Evolutionary conservation across 169 alveolate genomes (phyloP).

Genomic region (Plasmodium sp.): DNA sequence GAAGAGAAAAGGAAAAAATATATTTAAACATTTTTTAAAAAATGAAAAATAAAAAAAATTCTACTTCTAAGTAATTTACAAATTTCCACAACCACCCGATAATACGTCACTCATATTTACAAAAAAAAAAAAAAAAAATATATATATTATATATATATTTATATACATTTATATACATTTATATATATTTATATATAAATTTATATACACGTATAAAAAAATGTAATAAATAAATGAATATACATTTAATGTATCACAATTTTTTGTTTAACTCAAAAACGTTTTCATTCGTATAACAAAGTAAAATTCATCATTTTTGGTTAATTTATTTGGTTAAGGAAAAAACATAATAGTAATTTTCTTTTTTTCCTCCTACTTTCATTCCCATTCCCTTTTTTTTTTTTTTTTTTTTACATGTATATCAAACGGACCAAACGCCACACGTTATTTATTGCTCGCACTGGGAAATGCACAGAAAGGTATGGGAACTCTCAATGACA

Average conservation of each 20-base stretch:
- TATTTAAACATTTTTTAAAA: not conserved
- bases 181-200: not conserved
- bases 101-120: not conserved
- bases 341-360: not conserved
- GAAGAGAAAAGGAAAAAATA: slow-evolving; percentile 3
- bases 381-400: not conserved
- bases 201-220: not conserved
- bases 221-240: not conserved
- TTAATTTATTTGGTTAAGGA: not conserved
- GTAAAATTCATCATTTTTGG: not conserved
- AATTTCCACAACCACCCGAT: not conserved
- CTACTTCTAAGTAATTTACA: slow-evolving; percentile 7
- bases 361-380: not conserved
- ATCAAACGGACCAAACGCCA: not conserved
- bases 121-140: not conserved
- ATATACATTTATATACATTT: not conserved
- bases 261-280: not conserved
- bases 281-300: not conserved
- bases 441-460: not conserved
- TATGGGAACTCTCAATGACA: not conserved
- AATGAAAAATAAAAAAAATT: not conserved
- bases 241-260: not conserved
- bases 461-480: not conserved
- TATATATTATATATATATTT: not conserved
- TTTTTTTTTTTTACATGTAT: not conserved